phyloP scores from a whole-genome alignment of 371 early-diverging fungal species.

The Smittium culicis region DNA sequence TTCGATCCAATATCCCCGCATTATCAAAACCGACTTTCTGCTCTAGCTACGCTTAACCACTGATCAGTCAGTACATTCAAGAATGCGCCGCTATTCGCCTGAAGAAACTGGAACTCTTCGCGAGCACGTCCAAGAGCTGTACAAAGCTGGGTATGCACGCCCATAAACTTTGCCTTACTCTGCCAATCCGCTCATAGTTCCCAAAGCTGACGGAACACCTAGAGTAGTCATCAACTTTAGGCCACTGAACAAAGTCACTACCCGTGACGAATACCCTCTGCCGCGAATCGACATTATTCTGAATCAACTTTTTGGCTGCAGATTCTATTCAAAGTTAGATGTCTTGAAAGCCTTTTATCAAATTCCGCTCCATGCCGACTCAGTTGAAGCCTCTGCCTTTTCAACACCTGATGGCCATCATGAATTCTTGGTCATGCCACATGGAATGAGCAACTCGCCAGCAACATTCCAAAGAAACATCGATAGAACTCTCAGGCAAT shows the following conservation, averaged over 20 bases:
- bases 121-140: not conserved
- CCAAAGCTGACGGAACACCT: not conserved
- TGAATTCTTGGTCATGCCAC: not conserved
- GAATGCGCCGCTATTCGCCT: not conserved
- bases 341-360: not conserved
- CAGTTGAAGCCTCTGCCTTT: not conserved
- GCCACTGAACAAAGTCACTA: not conserved
- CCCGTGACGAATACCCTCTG: not conserved
- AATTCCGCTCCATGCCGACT: not conserved
- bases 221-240: not conserved
- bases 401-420: not conserved
- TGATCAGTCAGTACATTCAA: not conserved
- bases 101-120: not conserved
- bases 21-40: not conserved
- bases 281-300: not conserved
- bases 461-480: not conserved
- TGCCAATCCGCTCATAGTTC: not conserved
- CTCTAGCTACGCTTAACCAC: not conserved
- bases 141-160: constrained; percentile 1
- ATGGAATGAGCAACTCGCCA: not conserved
- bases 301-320: not conserved
- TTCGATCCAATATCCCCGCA: not conserved
- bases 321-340: not conserved
- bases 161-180: not conserved
- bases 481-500: not conserved